Conservation (phyloP, 2,329 filamentous ascomycete genomes). For the Fusarium multiceps region DNA sequence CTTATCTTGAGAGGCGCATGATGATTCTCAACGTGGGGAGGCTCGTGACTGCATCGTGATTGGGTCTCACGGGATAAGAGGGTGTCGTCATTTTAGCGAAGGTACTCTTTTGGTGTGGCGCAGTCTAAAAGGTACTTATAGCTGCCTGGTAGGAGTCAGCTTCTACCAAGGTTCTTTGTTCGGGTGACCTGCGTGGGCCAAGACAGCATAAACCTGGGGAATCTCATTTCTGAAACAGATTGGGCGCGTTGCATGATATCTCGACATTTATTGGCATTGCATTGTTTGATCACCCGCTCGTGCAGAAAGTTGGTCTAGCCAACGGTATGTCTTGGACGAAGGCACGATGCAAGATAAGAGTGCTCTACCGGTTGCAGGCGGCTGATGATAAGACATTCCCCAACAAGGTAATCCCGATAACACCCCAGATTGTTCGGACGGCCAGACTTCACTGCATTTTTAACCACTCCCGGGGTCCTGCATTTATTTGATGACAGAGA, state of each 20-base stretch:
- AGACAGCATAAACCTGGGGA: conserved; percentile 2
- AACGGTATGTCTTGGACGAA: background rate
- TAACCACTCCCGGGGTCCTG: background rate
- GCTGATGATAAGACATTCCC: conserved; percentile 9
- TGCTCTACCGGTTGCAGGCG: background rate
- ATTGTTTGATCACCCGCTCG: conserved; percentile 18
- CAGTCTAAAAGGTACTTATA: conserved; percentile 8
- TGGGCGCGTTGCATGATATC: conserved; percentile 4
- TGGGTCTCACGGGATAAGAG: conserved; percentile 19
- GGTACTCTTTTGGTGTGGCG: background rate
- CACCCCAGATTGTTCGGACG: conserved; percentile 19
- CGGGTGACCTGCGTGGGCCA: conserved; percentile 7
- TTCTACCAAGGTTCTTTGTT: conserved; percentile 34
- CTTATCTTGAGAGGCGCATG: conserved; percentile 40
- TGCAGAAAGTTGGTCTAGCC: background rate
- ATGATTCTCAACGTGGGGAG: conserved; percentile 5
- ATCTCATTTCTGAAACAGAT: background rate
- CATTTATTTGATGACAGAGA: no score
- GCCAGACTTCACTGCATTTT: background rate
- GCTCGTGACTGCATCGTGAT: background rate
- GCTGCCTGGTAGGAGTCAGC: conserved; percentile 19
- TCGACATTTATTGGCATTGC: conserved; percentile 7
- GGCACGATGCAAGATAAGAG: conserved; percentile 15
- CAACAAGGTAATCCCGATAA: conserved; percentile 24
- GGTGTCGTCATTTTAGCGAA: conserved; percentile 35